Percentiles rank a stretch among this genome's conserved stretches.
phyloP scores from a whole-genome alignment of 345 rosid species.

The Anastatica hierochuntica region DNA sequence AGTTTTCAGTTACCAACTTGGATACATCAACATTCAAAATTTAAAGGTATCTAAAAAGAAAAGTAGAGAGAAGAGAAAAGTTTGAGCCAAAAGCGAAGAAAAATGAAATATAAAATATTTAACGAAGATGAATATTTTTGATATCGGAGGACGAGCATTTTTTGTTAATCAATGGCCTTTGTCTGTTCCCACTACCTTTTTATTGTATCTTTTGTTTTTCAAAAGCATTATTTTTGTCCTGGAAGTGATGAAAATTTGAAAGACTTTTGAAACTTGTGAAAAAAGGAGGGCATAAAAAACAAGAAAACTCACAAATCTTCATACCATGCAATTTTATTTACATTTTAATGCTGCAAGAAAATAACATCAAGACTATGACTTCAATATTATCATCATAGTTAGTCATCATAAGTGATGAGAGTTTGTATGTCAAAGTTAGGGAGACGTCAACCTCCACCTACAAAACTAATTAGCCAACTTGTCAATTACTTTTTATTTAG shows the following conservation, averaged over 20 bases:
- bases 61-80: constrained; percentile 17
- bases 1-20: constrained; percentile 7
- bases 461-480: neutral
- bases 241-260: constrained; percentile 6
- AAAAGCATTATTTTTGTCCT: constrained; percentile 5
- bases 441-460: neutral
- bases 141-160: constrained; percentile 6
- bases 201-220: constrained; percentile 8
- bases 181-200: constrained; percentile 22
- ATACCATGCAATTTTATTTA: constrained; percentile 11
- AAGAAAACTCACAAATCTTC: neutral
- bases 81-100: constrained; percentile 20
- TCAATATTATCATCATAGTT: neutral
- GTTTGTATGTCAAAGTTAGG: neutral
- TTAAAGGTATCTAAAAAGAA: constrained; percentile 8
- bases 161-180: constrained; percentile 11
- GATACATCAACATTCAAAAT: constrained; percentile 15
- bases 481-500: too few species aligned
- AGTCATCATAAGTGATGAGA: too few species aligned
- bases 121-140: neutral
- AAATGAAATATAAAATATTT: neutral
- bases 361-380: neutral
- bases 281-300: constrained; percentile 4
- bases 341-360: neutral
- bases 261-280: neutral